Evolutionary conservation across 768 basidiomycete species (phyloP).

Genomic region (Boletus pseudopeckii): DNA sequence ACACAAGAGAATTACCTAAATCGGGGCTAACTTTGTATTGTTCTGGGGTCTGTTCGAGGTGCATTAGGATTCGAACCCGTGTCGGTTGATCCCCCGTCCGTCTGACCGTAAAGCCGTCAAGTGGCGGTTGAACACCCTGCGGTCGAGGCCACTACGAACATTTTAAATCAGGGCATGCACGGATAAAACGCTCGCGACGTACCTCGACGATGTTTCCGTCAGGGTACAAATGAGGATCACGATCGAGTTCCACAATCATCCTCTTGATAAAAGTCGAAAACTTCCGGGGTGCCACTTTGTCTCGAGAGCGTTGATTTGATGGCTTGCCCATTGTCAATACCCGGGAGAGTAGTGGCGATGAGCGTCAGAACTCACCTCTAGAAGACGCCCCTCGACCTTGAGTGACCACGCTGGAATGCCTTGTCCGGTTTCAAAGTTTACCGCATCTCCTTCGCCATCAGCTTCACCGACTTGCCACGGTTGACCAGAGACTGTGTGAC

Average conservation of each 20-base stretch:
- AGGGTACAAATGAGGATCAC: slow-evolving; percentile 74
- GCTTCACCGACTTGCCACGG: slow-evolving; percentile 67
- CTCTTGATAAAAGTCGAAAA: slow-evolving; percentile 84
- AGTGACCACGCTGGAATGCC: slow-evolving; percentile 89
- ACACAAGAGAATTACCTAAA: slow-evolving; percentile 45
- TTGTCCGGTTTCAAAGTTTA: slow-evolving; percentile 76
- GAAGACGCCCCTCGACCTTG: slow-evolving; percentile 80
- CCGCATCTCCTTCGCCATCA: slow-evolving; percentile 33
- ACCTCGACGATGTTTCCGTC: slow-evolving; percentile 93
- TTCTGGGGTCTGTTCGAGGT: slow-evolving; percentile 84
- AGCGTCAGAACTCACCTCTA: slow-evolving; percentile 54
- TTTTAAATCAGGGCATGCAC: neutral
- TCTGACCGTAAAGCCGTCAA: slow-evolving; percentile 86
- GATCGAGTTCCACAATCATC: slow-evolving; percentile 83
- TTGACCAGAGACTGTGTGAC: slow-evolving; percentile 84
- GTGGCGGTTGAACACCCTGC: slow-evolving; percentile 50
- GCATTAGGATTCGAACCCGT: slow-evolving; percentile 77
- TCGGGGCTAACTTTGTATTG: slow-evolving; percentile 78
- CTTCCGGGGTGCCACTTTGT: slow-evolving; percentile 62
- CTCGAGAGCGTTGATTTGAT: slow-evolving; percentile 59
- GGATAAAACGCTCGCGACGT: neutral
- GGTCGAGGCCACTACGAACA: slow-evolving; percentile 57
- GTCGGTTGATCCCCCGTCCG: slow-evolving; percentile 78
- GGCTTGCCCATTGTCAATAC: slow-evolving; percentile 34
- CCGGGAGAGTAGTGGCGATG: neutral